These are phyloP conservation scores for Ceratonia siliqua DNA, from an alignment of 306 rosid genomes.

Conservation along the genomic window DNA sequence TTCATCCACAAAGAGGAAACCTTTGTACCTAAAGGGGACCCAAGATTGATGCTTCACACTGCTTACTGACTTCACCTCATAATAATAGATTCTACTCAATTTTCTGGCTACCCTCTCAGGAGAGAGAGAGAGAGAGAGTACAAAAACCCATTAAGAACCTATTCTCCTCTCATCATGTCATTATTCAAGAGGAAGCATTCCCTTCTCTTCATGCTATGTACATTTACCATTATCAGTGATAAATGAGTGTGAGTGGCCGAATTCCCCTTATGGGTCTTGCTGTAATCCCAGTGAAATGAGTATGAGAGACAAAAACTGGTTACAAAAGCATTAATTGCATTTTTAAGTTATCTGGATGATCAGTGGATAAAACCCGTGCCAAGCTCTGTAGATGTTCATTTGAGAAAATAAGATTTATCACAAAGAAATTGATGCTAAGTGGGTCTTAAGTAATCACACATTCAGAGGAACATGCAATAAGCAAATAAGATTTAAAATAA, in stretches of 20 bases:
- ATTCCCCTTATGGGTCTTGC: too few species aligned
- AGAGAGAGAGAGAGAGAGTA: neutral
- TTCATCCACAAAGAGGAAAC: neutral
- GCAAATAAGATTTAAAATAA: slow-evolving; percentile 22
- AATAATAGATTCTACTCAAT: neutral
- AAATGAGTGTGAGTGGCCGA: too few species aligned
- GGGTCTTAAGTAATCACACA: neutral
- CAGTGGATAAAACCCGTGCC: slow-evolving; percentile 4
- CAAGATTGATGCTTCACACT: neutral
- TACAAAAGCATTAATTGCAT: slow-evolving; percentile 6
- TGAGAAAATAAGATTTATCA: neutral
- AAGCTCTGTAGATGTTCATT: neutral
- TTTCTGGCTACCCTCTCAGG: neutral
- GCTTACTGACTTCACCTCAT: neutral
- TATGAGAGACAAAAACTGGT: slow-evolving; percentile 25
- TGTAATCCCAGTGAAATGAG: slow-evolving; percentile 22
- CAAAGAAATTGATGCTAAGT: slow-evolving; percentile 18
- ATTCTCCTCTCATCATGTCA: slow-evolving; percentile 10
- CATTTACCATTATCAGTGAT: neutral
- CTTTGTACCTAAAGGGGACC: neutral
- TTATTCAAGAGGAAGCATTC: slow-evolving; percentile 22
- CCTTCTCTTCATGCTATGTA: neutral
- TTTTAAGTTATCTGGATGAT: neutral
- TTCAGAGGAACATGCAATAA: slow-evolving; percentile 17
- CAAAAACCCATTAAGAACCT: neutral